Base-by-base conservation (phyloP, 1,284 basidiomycete genomes). In the Inonotus hispidus region DNA sequence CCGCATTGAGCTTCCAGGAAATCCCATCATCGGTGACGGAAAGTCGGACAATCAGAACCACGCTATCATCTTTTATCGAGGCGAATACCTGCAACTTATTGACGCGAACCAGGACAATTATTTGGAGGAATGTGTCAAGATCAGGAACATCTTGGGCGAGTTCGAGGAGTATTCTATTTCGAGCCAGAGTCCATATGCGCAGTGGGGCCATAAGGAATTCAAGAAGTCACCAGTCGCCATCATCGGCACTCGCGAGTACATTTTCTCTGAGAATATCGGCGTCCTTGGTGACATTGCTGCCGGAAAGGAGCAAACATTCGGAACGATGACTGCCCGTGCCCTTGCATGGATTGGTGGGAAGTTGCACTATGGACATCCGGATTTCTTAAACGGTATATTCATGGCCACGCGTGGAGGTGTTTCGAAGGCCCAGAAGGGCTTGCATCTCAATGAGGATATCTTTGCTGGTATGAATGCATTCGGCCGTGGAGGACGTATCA, bases 31-130 rank as follows among this genome's bases (percentile, higher is more conserved):
- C 59, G 96, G 96, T 69, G 96, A 99, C 73, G 97, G 97, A 63
- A 99, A 99, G 79, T 97, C 95, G 29, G 96, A 99, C 78, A 99
- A 99, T 76, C 97, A 99, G 81, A 99, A 99, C 76, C 97, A 99
- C 72, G 95, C 97, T 56, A 98, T 99, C 72, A 83, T 98, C 73
- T 99, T 99, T 82, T 96, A 98, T 77, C 94, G 97, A 62, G 96
- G 96, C 67, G 97, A 99, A 77, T 99, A 96, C 75, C 80, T 99
- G 49, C 96, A 99, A 77, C 90, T 98, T 67, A 98, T 99, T 76
- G 97, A 99, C 71, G 97, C 97, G 69, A 99, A 99, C 75, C 96
- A 99, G 79, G 97, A 99, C 81, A 99, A 99, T 78, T 99, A 99
- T 71, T 81, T 99, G 67, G 97, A 99, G 74, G 97, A 99, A 74